These are phyloP conservation scores for Poa annua DNA, from an alignment of 176 grass and related monocot genomes.

Conservation along the genomic window DNA sequence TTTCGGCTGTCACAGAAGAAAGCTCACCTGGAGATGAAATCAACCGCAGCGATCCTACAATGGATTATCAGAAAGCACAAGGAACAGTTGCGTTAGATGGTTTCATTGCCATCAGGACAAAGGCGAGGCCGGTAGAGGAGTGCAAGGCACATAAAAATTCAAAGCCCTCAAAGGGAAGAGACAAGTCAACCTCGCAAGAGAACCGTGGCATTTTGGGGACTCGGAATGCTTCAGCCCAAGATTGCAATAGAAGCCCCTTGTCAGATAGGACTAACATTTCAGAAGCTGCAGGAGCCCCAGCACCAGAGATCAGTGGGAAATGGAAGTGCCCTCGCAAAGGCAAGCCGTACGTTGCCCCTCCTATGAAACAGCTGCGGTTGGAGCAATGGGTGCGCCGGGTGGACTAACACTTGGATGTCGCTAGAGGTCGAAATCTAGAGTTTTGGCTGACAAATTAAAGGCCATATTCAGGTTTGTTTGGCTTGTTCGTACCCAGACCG, in stretches of 20 bases:
- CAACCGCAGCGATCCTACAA: not conserved
- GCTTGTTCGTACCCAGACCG: too few relatives aligned
- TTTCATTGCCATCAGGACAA: slow-evolving; percentile 57
- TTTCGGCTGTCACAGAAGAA: slow-evolving; percentile 29
- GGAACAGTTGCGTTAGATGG: slow-evolving; percentile 46
- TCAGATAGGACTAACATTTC: slow-evolving; percentile 53
- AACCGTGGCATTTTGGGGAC: not conserved
- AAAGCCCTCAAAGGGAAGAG: not conserved
- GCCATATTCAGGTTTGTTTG: not conserved
- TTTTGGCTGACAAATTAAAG: not conserved
- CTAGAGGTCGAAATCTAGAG: not conserved
- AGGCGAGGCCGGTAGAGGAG: not conserved
- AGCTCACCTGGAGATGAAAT: not conserved
- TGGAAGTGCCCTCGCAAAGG: slow-evolving; percentile 72
- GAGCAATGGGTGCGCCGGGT: slow-evolving; percentile 59
- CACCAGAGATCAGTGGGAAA: slow-evolving; percentile 43
- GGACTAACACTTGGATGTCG: slow-evolving; percentile 29
- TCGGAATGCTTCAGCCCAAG: slow-evolving; percentile 17
- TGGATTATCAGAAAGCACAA: not conserved
- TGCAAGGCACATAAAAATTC: not conserved
- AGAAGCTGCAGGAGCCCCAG: slow-evolving; percentile 5
- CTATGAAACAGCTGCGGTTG: slow-evolving; percentile 66
- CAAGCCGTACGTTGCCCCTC: slow-evolving; percentile 59
- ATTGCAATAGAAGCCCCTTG: slow-evolving; percentile 40
- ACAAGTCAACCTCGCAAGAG: slow-evolving; percentile 1